Base-by-base conservation (phyloP, 257 asterid species). In the Paraleonurus japonicus region DNA sequence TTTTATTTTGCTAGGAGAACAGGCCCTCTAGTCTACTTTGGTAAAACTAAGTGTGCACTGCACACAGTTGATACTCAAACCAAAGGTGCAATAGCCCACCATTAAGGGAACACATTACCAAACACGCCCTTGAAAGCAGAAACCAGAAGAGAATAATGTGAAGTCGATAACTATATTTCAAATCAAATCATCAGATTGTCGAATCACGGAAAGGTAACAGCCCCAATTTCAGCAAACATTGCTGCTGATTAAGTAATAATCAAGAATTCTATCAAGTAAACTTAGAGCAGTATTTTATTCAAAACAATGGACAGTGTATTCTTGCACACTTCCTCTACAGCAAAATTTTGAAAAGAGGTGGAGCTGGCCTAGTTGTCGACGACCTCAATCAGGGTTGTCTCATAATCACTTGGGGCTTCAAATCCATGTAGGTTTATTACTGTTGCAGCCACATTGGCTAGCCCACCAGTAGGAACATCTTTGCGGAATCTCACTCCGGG, bases 361-460 rank as follows among this genome's bases (percentile, higher is more conserved):
- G 35, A 10, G 43, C 20, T 33, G 72, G 63, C 70, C 87, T 89
- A 88, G 28, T 81, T 82, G 78, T 80, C 95, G 51, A 73, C 92
- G 17, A 91, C 93, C 81, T 94, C 98, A 24, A 94, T 89, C 27
- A 94, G 81, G 82, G 96, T 94, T 43, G 97, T 48, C 92, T 94
- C 99, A 16, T 94, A 94, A 76, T 94, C 99, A 22, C 77, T 61
- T 1, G 97, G 97, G 2, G 97, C 98, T 83, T 86, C 95, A 7
- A 82, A 81, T 1, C 98, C 98, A 0, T 94, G 98, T 16, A 94
- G 76, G 83, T 91, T 94, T 83, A 94, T 94, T 33, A 91, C 95
- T 0, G 98, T 94, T 39, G 98, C 90, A 62, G 98, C 97, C 19
- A 94, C 98, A 26, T 94, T 94, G 20, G 98, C 99, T 17, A 94